phyloP scores from a whole-genome alignment of 495 filamentous ascomycete species.

The Chaetomidium leptoderma region DNA sequence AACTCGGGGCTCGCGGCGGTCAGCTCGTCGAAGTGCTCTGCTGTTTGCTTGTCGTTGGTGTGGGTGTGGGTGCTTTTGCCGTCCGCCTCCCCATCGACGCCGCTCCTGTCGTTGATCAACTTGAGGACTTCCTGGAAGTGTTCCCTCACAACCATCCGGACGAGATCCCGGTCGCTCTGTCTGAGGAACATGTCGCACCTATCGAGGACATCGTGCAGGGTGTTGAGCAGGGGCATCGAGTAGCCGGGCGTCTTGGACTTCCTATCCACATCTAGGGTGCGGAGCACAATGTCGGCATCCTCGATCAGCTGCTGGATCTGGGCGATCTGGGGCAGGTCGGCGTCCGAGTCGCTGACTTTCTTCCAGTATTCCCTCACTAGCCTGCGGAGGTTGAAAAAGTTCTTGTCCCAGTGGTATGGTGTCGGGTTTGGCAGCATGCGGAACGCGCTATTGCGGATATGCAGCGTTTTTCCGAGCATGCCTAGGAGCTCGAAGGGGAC shows the following conservation, averaged over 20 bases:
- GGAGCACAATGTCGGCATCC: constrained; percentile 19
- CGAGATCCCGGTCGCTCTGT: constrained; percentile 24
- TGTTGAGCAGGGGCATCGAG: constrained; percentile 31
- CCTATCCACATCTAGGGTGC: constrained; percentile 8
- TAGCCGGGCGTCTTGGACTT: constrained; percentile 23
- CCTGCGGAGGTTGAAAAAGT: constrained; percentile 35
- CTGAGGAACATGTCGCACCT: constrained; percentile 31
- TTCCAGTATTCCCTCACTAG: constrained; percentile 34
- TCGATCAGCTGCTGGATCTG: constrained; percentile 13
- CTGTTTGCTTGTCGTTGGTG: background rate
- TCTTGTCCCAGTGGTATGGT: constrained; percentile 43
- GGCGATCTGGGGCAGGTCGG: background rate
- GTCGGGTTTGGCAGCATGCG: constrained; percentile 51
- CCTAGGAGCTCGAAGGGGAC: constrained; percentile 50
- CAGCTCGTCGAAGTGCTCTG: constrained; percentile 32
- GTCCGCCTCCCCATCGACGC: constrained; percentile 10
- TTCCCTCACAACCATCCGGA: constrained; percentile 33
- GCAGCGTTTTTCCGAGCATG: constrained; percentile 47
- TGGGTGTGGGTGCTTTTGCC: background rate
- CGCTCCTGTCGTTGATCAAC: constrained; percentile 31
- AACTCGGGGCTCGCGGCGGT: constrained; percentile 37
- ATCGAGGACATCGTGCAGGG: constrained; percentile 37
- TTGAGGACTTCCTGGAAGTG: constrained; percentile 38
- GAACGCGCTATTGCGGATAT: constrained; percentile 39
- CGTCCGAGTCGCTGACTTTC: constrained; percentile 20